Conservation (phyloP, 2,329 filamentous ascomycete species). For the Trichoderma koningiopsis region DNA sequence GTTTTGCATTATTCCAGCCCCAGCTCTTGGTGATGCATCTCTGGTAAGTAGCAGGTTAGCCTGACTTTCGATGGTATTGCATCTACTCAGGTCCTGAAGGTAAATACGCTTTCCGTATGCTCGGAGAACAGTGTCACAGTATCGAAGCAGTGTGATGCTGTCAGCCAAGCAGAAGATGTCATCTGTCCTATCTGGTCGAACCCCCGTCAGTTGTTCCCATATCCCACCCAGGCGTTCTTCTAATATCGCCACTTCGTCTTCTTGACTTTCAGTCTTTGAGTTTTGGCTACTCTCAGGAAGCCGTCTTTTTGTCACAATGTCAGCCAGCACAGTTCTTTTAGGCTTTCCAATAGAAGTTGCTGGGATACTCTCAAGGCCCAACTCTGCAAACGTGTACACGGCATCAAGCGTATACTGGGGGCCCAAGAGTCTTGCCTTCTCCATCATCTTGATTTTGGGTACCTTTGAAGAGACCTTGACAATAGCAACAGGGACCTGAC, state of each 20-base stretch:
- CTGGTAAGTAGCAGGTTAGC: conserved; percentile 32
- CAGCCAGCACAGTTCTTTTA: conserved; percentile 43
- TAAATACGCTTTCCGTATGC: conserved; percentile 37
- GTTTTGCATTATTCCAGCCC: too few species aligned
- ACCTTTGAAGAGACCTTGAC: conserved; percentile 38
- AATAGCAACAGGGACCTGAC: conserved; percentile 51
- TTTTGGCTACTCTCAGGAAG: neutral
- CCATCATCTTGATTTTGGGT: conserved; percentile 37
- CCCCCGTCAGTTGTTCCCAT: conserved; percentile 39
- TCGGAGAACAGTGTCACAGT: conserved; percentile 39
- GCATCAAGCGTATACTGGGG: conserved; percentile 44
- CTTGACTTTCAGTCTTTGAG: neutral
- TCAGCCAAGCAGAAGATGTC: conserved; percentile 38
- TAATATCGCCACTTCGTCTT: conserved; percentile 20
- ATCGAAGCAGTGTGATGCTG: conserved; percentile 43
- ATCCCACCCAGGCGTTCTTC: conserved; percentile 30
- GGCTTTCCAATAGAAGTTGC: conserved; percentile 49
- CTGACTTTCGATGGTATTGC: conserved; percentile 39
- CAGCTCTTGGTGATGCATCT: neutral
- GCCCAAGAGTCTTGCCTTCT: conserved; percentile 39
- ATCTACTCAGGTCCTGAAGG: conserved; percentile 39
- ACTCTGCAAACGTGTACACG: conserved; percentile 46
- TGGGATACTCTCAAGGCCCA: conserved; percentile 44
- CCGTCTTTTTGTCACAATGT: conserved; percentile 29
- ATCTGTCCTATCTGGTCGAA: conserved; percentile 33